Evolutionary conservation across 176 grass and related monocot genomes (phyloP).

Genomic region (Raddia guianensis): DNA sequence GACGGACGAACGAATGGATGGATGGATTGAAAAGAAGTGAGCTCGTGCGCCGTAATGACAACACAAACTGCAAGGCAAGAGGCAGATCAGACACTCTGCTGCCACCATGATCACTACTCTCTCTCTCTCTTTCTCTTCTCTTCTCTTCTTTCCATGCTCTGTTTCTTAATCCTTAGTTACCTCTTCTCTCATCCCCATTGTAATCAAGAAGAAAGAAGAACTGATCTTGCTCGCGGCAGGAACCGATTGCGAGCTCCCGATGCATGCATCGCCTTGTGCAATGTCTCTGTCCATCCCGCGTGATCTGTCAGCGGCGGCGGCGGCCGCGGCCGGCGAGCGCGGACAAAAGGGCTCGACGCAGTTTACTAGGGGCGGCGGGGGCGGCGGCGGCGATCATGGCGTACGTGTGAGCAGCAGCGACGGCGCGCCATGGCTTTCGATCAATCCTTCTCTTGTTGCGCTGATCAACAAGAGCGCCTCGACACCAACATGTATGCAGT

Average conservation of each 20-base stretch:
- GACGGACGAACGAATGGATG: background rate
- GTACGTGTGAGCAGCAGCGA: background rate
- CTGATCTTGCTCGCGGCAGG: background rate
- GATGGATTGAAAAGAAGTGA: background rate
- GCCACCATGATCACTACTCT: background rate
- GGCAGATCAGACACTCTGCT: constrained; percentile 37
- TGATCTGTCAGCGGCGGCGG: constrained; percentile 1
- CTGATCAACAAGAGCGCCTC: constrained; percentile 38
- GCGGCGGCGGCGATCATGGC: background rate
- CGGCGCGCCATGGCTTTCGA: background rate
- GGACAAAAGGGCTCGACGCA: constrained; percentile 21
- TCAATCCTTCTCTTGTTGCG: background rate
- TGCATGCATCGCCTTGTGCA: constrained; percentile 2
- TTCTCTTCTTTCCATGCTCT: constrained; percentile 34
- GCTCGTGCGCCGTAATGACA: constrained; percentile 12
- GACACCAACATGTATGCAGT: background rate
- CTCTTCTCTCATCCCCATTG: background rate
- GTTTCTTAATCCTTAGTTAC: background rate
- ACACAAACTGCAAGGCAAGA: constrained; percentile 30
- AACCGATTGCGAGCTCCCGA: background rate
- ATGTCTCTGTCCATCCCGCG: background rate
- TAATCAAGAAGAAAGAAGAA: constrained; percentile 16
- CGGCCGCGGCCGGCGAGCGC: constrained; percentile 7
- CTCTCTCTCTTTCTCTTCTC: constrained; percentile 7
- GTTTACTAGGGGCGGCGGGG: constrained; percentile 31